Base-by-base conservation (phyloP, 495 filamentous ascomycete genomes). In the Xylaria castorea region DNA sequence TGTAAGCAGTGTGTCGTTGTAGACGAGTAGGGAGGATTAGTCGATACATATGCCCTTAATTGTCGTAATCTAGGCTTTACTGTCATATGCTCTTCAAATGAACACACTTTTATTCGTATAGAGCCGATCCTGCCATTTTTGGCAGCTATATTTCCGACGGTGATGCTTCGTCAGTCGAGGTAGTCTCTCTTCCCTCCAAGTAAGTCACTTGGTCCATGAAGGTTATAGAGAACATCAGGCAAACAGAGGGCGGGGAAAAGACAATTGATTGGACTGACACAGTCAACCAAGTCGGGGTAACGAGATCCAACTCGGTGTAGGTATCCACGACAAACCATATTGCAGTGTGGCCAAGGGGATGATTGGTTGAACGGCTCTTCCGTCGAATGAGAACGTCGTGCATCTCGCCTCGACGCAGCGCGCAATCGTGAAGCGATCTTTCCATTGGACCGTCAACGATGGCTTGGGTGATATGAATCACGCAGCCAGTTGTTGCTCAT, bases 331-430 rank as follows among this genome's bases (percentile, higher is more conserved):
- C 38, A 63, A 63, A 36, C 34, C 32, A 61, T 60, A 60, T 38
- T 61, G 34, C 61, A 63, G 61, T 7, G 38, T 42, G 34, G 38
- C 9, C 38, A 9, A 42, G n/a, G 61, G 16, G 46, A n/a, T 68
- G 66, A 68, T 68, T 68, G 66, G 51, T 30, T 16, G 16, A 12
- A 8, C 9, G 8, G 16, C 27, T 25, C 18, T 27, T 40, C 46
- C 30, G 64, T 38, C 1, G 46, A 6, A 30, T 30, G 27, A 50
- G 22, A 36, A 40, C 16, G 5, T 1, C 34, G 8, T 48, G 51
- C n/a, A 22, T 18, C 22, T 68, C 66, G 66, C 51, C 66, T 68
- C 53, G 38, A n/a, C 46, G 51, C 66, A 68, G 66, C 38, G 7
- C 40, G 16, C 42, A n/a, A 32, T 40, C 48, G 32, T 36, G 27